Evolutionary conservation across 257 asterid species (phyloP).

Genomic region (Rhazya stricta): DNA sequence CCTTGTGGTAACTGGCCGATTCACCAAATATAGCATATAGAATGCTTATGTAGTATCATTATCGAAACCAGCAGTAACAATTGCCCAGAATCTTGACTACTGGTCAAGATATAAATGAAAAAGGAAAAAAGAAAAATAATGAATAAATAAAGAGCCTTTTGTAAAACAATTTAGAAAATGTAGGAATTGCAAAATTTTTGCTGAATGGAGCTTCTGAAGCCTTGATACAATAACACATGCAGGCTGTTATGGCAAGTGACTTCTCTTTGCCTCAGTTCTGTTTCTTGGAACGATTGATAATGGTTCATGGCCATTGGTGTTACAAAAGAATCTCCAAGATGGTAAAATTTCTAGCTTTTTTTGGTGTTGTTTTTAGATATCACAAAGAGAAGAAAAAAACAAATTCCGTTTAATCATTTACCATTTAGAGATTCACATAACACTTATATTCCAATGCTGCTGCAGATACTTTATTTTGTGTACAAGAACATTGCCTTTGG

Average conservation of each 20-base stretch:
- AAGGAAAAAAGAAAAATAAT: background rate
- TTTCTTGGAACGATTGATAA: slow-evolving; percentile 50
- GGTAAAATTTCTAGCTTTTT: slow-evolving; percentile 24
- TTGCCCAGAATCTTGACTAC: background rate
- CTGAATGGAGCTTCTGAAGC: background rate
- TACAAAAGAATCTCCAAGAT: slow-evolving; percentile 58
- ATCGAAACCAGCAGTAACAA: background rate
- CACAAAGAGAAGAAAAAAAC: background rate
- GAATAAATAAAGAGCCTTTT: background rate
- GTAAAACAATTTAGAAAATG: too few relatives aligned
- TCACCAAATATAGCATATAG: too few relatives aligned
- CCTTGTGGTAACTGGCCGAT: too few relatives aligned
- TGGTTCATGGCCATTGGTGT: slow-evolving; percentile 70
- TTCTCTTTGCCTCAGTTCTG: slow-evolving; percentile 59
- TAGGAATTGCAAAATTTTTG: background rate
- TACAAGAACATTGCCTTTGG: slow-evolving; percentile 68
- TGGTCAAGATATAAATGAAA: too few relatives aligned
- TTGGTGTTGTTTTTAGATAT: too few relatives aligned
- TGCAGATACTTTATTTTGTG: slow-evolving; percentile 63
- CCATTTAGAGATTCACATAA: background rate
- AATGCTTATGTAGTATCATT: too few relatives aligned
- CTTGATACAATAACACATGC: slow-evolving; percentile 5
- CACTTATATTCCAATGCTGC: background rate
- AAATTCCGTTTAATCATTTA: background rate
- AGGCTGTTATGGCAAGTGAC: slow-evolving; percentile 77